Base-by-base conservation (phyloP, 768 basidiomycete species). In the Boletellus ananas region DNA sequence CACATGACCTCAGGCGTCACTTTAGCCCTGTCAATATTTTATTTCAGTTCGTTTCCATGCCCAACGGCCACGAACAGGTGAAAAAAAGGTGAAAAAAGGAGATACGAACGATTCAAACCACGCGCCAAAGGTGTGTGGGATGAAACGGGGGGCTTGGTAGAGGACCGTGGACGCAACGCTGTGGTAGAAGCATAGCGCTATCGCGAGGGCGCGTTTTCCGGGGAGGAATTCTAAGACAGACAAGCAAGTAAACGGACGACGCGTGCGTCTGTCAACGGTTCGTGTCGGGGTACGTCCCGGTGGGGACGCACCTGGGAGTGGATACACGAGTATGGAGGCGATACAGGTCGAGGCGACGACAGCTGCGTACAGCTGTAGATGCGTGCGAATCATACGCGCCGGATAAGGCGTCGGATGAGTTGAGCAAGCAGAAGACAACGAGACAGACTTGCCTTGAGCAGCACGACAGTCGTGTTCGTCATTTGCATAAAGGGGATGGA, bases 141-240 rank as follows among this genome's bases (percentile, higher is more conserved):
- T 86, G 65, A 93, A 88, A 27, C 90, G 79, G 1, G 89, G 88
- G 2, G 86, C 75, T 51, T 87, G 81, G 64, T 79, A 85, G 43
- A 93, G 78, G 43, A 90, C 69, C 3, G 88, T 90, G 1, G 89
- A 88, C 43, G 76, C 76, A 29, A 84, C 67, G 50, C 74, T 81
- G 65, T 93, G 90, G 65, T 92, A 93, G 13, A 90, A 58, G 54
- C 84, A 83, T 2, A 93, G 77, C 10, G 75, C 81, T 25, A 93
- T 83, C 2, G 86, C 90, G 9, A 92, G 67, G 0, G 87, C 90
- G 14, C 90, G 81, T 71, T 93, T 93, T 11, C 89, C 89, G 0
- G 90, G 90, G 3, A 92, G 70, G 66, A 87, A 90, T 58, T 92
- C 90, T 88, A 29, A 8, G 4, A 27, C 34, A 5, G 23, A 25